Base-by-base conservation (phyloP, 306 rosid genomes). In the Vigna mungo region DNA sequence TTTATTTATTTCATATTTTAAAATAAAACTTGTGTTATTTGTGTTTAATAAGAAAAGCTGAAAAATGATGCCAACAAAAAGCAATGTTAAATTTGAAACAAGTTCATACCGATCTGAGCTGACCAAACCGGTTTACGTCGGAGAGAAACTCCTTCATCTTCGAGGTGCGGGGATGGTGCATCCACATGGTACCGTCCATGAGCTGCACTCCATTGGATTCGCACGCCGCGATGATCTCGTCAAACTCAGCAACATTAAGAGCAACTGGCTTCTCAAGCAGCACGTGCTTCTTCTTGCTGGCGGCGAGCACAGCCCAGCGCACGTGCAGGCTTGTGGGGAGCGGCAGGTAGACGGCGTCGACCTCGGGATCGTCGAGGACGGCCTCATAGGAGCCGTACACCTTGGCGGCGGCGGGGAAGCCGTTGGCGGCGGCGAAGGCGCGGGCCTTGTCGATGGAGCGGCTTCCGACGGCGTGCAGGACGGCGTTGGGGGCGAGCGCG, bases 161-260 rank as follows among this genome's bases (percentile, higher is more conserved):
- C 1, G 8, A 39, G 0, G 97, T 95, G 44, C 99, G 85, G 5
- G 97, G 97, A 36, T 92, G 83, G 79, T 95, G 99, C 90, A 95
- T 86, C 97, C 96, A 90, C 97, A 92, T 90, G 69, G 99, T 90
- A 25, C 96, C 97, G 10, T 95, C 99, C 97, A 95, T 95, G 77
- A 92, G 66, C 93, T 90, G 97, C 18, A 95, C 96, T 21, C 96
- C 97, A 86, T 75, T 83, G 25, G 90, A 83, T 52, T 92, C 97
- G 21, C 95, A 90, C 3, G 96, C 97, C 30, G 65, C 85, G 0
- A 84, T 14, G 0, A 92, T 87, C 75, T 60, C 51, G 2, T 92
- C 97, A 3, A 95, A 89, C 87, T 92, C 90, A 1, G 83, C 71
- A 0, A 76, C 95, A 25, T 59, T 85, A 2, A 92, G 80, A 58